Evolutionary conservation across 495 filamentous ascomycete species (phyloP), one percentile per base, ranked within the genome.

Genomic region (Lasiosphaeris hirsuta): DNA sequence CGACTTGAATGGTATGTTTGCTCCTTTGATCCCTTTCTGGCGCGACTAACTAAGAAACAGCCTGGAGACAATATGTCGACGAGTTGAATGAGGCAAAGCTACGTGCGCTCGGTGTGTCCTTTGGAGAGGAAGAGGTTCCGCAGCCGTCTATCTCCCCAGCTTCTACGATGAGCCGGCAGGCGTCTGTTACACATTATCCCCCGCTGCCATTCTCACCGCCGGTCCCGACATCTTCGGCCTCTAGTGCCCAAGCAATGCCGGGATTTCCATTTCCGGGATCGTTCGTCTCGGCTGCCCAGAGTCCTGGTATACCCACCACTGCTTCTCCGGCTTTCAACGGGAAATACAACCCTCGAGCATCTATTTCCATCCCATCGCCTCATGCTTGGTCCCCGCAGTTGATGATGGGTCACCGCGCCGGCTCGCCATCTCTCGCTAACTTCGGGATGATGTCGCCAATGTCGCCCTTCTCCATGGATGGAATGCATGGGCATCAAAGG

Each of bases 51-150:
- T 35, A 19, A 69, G 41, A 10, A 37, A 66, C 72, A 72, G 88
- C 87, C 30, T 97, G 94, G 93, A 86, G 90, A 65, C 74, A 80
- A 13, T 96, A 97, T 72, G 88, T 93, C 34, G 78, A 86, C 46
- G 80, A 82, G 50, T 70, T 97, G 51, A 85, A 86, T 64, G 94
- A 98, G 71, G 88, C 92, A 57, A 98, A 96, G 73, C 78, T 98
- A 40, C 85, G 89, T 36, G 90, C 92, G 48, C 79, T 98, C 44
- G 94, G 94, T 43, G 94, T 97, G 2, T 88, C 81, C 14, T 78
- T 87, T 52, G 87, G 84, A 18, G 86, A 87, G 43, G 86, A 90
- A 9, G 88, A 92, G 23, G 78, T 83, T 13, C 79, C 81, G 10
- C 78, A 69, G 30, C 75, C 78, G 51, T 78, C 79, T 13, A 71